Evolutionary conservation across 2,329 filamentous ascomycete species (phyloP), one percentile per base, ranked within the genome.

Genomic region (Thielaviopsis euricoi): DNA sequence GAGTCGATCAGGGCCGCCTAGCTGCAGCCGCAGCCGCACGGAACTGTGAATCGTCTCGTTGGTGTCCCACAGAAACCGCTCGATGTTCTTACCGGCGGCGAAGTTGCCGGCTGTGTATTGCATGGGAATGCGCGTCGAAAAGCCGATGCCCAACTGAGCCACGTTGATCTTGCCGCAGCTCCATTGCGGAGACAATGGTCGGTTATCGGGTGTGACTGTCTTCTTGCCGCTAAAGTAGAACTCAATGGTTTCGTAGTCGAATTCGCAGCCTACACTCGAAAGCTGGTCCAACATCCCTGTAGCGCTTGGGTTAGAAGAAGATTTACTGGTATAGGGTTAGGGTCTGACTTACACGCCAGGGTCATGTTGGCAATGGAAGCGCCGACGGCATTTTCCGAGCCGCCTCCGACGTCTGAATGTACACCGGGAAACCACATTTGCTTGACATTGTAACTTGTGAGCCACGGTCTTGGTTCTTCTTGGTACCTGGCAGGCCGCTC

Each of bases 351-450:
- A 72, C 71, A 73, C 19, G 69, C 66, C 52, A 73, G 65, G 22
- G 68, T 68, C 17, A 68, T 66, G 56, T 73, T 70, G 2, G 71
- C 66, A 21, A 73, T 68, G 51, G 73, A 74, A 5, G 43, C 43
- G 17, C 43, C 43, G 13, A 48, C 43, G 3, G 53, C 59, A 60
- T 77, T 71, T 53, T 79, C 76, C 5, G 69, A 85, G 1, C 85
- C 84, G 33, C 85, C 85, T 4, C 85, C 85, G 52, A 86, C 80
- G 63, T 87, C 85, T 12, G 75, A 80, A 65, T 89, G 86, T 54
- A 78, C 80, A 6, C 85, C 85, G 0, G 85, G 81, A 64, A 89
- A 89, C 81, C 81, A 84, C 13, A 76, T 74, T 61, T 77, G 75
- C 26, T 74, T 70, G 51, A 77, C 67, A 60, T 77, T 70, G 1